Evolutionary conservation across 768 basidiomycete genomes (phyloP).

Genomic region (Trametes sanguinea): DNA sequence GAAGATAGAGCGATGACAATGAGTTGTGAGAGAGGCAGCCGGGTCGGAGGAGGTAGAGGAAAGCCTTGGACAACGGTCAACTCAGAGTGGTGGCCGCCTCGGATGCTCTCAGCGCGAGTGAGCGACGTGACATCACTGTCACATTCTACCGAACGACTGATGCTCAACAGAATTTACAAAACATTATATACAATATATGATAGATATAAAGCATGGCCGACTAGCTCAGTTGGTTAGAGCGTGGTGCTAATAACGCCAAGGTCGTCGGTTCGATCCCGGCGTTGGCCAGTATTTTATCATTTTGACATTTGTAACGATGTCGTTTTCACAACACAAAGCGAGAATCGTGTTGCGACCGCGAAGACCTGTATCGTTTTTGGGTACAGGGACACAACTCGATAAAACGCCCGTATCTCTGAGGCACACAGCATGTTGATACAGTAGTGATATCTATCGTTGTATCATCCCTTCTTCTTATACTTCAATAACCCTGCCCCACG

Average conservation of each 20-base stretch:
- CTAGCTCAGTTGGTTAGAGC: conserved; percentile 95
- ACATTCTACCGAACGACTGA: conserved; percentile 1
- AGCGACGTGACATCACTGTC: neutral
- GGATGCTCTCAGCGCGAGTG: neutral
- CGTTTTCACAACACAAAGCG: no score
- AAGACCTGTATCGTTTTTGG: no score
- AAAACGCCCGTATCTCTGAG: no score
- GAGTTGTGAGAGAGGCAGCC: no score
- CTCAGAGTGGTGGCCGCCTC: neutral
- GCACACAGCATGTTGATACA: no score
- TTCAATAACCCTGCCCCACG: conserved; percentile 7
- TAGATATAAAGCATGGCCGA: conserved; percentile 49
- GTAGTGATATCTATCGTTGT: no score
- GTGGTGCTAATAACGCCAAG: conserved; percentile 68
- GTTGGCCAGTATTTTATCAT: conserved; percentile 21
- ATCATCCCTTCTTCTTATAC: conserved; percentile 9
- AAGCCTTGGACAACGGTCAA: no score
- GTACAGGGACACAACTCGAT: no score
- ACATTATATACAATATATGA: no score
- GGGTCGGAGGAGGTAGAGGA: neutral
- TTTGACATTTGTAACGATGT: no score
- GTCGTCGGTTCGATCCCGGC: conserved; percentile 30
- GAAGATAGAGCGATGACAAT: no score
- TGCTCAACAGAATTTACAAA: neutral
- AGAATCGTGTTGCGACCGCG: no score